Evolutionary conservation across 805 yeast genomes (phyloP), one percentile per base, ranked within the genome.

Genomic region (Wickerhamomyces hampshirensis): DNA sequence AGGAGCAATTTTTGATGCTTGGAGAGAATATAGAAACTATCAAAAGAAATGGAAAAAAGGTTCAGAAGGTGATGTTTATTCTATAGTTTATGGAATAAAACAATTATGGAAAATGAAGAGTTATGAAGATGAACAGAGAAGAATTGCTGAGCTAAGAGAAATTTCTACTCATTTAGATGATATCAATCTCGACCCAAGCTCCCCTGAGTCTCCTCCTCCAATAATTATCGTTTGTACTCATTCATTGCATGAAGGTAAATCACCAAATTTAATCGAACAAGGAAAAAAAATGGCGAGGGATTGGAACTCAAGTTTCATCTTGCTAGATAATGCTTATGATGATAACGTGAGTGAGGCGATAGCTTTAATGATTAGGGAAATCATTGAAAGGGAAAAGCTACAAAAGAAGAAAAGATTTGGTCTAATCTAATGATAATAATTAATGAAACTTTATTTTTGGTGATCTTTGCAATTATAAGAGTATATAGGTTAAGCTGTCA

Each of bases 251-350:
- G 71, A 67, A 12, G 59, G 78, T 33, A 75, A 79, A 1, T 75
- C 84, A 21, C 87, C 88, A 0, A 52, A 66, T 11, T 51, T 83
- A 29, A 63, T 83, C 3, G 73, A 72, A 29, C 62, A 69, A 38
- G 94, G 93, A 0, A 64, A 62, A 39, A 56, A 68, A 19, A 51
- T 81, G 34, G 85, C 87, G 0, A 54, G 62, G 15, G 50, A 61
- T 16, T 83, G 91, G 91, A 66, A 70, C 2, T 71, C 81, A 46
- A 78, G 84, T 0, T 84, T 80, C 56, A 65, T 80, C 9, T 72
- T 74, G 4, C 62, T 80, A n/a, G 86, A 82, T 45, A 73, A 70
- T 36, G 65, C 68, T 26, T 58, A 59, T 28, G 69, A 71, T 43
- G 59, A 60, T 6, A 69, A 69, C 34, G 75, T 77, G 6, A 87